These are phyloP conservation scores for Ustilago trichophora DNA, from an alignment of 1,284 basidiomycete genomes.

Conservation along the genomic window DNA sequence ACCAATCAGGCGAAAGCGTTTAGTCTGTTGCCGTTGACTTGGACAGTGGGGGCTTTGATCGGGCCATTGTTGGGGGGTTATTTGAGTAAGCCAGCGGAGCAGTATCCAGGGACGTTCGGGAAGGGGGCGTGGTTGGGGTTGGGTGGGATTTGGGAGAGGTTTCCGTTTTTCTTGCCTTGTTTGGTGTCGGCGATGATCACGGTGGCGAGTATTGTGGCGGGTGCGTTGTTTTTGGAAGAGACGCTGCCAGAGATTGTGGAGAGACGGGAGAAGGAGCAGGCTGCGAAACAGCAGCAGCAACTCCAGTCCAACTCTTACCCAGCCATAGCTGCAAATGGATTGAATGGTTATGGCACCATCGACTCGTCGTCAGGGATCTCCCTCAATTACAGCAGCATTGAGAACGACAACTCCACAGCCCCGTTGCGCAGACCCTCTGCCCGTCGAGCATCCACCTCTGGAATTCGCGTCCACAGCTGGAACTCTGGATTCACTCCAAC, in stretches of 20 bases:
- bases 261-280: conserved; percentile 3
- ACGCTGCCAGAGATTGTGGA: conserved; percentile 48
- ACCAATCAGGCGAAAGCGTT: conserved; percentile 53
- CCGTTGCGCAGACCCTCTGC: neutral
- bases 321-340: too few species aligned
- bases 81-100: conserved; percentile 48
- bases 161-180: conserved; percentile 51
- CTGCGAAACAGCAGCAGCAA: too few species aligned
- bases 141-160: conserved; percentile 42
- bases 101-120: conserved; percentile 32
- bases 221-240: conserved; percentile 64
- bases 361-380: neutral
- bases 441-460: conserved; percentile 8
- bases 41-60: conserved; percentile 38
- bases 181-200: conserved; percentile 58
- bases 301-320: neutral
- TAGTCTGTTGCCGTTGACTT: conserved; percentile 46
- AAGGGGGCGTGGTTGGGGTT: neutral
- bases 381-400: neutral
- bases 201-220: conserved; percentile 50
- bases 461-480: conserved; percentile 23
- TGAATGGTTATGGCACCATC: conserved; percentile 2
- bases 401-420: neutral
- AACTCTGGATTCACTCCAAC: conserved; percentile 38
- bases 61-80: conserved; percentile 60